phyloP scores from a whole-genome alignment of 139 green algal species.

The Tetraselmis chui region DNA sequence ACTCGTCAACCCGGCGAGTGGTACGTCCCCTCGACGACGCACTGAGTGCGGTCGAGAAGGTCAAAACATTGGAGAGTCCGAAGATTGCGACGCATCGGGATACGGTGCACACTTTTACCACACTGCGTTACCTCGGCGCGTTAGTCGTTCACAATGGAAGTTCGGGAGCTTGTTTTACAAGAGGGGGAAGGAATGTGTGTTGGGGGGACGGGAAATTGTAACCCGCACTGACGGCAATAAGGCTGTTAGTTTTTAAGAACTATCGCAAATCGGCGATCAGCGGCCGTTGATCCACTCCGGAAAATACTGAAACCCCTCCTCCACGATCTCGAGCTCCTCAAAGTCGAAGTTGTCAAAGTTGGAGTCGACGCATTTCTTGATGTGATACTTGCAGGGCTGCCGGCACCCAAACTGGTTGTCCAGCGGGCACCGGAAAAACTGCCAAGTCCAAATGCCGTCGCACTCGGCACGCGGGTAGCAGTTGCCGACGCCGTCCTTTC shows the following conservation, averaged over 20 bases:
- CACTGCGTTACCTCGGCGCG: no score
- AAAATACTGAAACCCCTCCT: background rate
- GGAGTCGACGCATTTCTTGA: background rate
- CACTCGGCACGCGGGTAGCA: background rate
- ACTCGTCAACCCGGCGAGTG: conserved; percentile 49
- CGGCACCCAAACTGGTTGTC: background rate
- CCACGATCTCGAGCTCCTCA: background rate
- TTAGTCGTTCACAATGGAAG: no score
- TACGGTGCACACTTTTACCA: no score
- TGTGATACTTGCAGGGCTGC: background rate
- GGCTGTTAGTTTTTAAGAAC: no score
- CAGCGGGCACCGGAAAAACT: background rate
- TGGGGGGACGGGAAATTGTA: no score
- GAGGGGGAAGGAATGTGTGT: no score
- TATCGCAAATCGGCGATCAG: no score
- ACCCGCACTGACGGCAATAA: no score
- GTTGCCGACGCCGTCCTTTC: background rate
- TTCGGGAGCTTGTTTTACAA: no score
- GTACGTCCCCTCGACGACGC: conserved; percentile 39
- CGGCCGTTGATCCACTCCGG: background rate
- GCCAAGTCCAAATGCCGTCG: background rate
- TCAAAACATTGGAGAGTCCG: no score
- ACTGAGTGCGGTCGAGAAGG: no score
- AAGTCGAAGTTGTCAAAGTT: background rate
- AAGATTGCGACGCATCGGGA: no score